Evolutionary conservation across 78 protist genomes (phyloP), one percentile per base, ranked within the genome.

Genomic region (Guillardia theta): DNA sequence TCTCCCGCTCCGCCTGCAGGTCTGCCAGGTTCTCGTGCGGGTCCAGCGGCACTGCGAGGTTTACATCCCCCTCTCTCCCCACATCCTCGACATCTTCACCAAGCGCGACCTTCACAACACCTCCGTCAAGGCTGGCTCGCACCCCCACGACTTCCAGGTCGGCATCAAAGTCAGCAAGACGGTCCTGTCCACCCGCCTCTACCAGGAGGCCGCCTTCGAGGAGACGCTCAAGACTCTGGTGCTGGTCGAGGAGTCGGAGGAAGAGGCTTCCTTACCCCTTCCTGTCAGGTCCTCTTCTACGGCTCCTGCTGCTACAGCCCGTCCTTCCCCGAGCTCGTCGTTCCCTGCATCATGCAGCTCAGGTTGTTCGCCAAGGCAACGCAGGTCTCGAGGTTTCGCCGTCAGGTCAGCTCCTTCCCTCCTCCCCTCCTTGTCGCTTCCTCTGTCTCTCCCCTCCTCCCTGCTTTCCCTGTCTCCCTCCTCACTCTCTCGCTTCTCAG

Each of bases 251-350:
- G n/a, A n/a, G n/a, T n/a, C n/a, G n/a, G n/a, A n/a, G n/a, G n/a
- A n/a, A n/a, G n/a, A n/a, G n/a, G n/a, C n/a, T 19, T 43, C 80
- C 80, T 30, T 22, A 36, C 22, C 80, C 80, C 80, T 43, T 19
- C 39, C 0, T 1, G 80, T 0, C 39, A 21, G 80, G 46, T 64
- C 22, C 41, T 41, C 2, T 77, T 41, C 44, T 77, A 12, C 44
- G 88, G 48, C 48, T 21, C 88, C 48, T 77, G 18, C 50, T 36
- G 27, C 41, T 41, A 6, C 88, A 6, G 30, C 48, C 41, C 88
- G n/a, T 15, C 50, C 50, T 97, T 97, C 95, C 98, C 98, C 3
- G 98, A 97, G 95, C 44, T 97, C n/a, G 27, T 64, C 0, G 41
- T 94, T 21, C 97, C 98, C n/a, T 48, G 83, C 8, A 19, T 90